Base-by-base conservation (phyloP, 345 rosid genomes). In the Linum usitatissimum region DNA sequence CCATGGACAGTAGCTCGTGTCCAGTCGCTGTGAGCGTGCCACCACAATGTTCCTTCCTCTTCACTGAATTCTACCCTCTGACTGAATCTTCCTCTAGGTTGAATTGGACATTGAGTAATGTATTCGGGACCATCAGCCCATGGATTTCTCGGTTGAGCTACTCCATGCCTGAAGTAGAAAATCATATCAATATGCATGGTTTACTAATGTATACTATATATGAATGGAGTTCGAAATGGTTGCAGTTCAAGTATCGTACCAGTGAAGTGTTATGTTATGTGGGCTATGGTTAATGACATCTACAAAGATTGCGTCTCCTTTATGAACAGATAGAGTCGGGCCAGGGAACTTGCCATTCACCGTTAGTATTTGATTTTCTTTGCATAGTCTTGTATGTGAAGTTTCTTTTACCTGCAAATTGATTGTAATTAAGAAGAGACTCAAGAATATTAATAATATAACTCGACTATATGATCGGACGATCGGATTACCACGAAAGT, bases 71-170 rank as follows among this genome's bases (percentile, higher is more conserved):
- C 64, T 2, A 72, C 58, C 39, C 68, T 61, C 0, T 72, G 60
- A 0, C 68, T 67, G 64, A 75, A 75, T 48, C 31, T 71, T 2
- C 67, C 38, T 28, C 70, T 68, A 0, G 70, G 23, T 0, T 55
- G 57, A 15, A 75, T 71, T 3, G 76, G 79, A 56, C 76, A 72
- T 3, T 72, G 72, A 0, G 76, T 72, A 13, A 72, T 31, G 53
- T 72, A 57, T 13, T 67, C 68, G 0, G 76, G 76, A 13, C 76
- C 76, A 18, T 72, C 76, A 2, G 76, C 67, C 72, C 76, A 72
- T 3, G 76, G 59, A 19, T 55, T 55, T 55, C 59, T 55, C 30
- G 6, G 59, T 8, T 55, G 59, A 18, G 23, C 30, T 55, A 55
- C 59, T 17, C 59, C 59, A 19, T 55, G 59, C 59, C 59, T 19